Evolutionary conservation across 2,329 filamentous ascomycete genomes (phyloP), one percentile per base, ranked within the genome.

Genomic region (Fusarium siculi): DNA sequence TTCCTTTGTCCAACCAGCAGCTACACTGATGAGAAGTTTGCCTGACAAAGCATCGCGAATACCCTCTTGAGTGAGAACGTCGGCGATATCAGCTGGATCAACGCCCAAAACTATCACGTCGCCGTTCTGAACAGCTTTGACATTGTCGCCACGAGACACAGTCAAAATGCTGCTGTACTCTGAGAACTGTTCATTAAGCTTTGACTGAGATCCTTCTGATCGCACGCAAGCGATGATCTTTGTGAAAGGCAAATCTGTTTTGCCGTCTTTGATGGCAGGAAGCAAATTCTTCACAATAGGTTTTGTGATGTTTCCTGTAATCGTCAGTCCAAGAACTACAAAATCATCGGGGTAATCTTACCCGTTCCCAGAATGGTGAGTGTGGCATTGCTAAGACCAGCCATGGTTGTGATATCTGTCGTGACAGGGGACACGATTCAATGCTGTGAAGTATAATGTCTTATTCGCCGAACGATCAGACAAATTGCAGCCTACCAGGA

Each of bases 1-100:
- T 23, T 79, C 73, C 39, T 81, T 79, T 1, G 84, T 82, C 84
- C 84, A 88, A 2, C 87, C 87, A 2, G 87, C 87, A 2, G 82
- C 84, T 2, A 89, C 82, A 70, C 86, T 88, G 76, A 88, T 85
- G 16, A 88, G 64, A 2, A 88, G 80, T 70, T 88, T 89, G 9
- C 79, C 76, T 1, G 76, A 72, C 2, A 88, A 59, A 0, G 83
- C 84, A 9, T 84, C 79, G 0, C 70, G 55, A 5, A 87, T 72
- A 0, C 81, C 82, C 0, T 81, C 75, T 44, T 83, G 75, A 0
- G 73, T 76, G 9, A 89, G 73, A 0, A 84, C 81, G 0, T 70
- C 43, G 16, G 80, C 74, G 4, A 88, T 81, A 30, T 86, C 83
- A 4, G 82, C 76, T 0, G 87, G 87, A 46, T 88, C 85, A 4